These are phyloP conservation scores for Metschnikowia peoriensis DNA, from an alignment of 805 yeast genomes.

Conservation along the genomic window DNA sequence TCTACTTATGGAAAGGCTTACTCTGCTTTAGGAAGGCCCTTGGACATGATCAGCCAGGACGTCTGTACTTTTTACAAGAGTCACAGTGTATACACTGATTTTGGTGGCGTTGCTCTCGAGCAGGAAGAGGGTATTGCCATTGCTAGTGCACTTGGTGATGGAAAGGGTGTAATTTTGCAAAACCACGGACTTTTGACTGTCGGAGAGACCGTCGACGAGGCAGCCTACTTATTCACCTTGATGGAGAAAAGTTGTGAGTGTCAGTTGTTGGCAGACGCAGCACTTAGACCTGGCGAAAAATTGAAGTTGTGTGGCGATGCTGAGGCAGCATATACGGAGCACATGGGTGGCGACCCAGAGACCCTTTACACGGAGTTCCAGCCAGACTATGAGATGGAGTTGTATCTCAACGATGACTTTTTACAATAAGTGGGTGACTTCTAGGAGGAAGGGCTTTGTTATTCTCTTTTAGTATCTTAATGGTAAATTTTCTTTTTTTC, in stretches of 20 bases:
- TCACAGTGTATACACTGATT: slow-evolving; percentile 64
- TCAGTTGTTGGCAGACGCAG: slow-evolving; percentile 64
- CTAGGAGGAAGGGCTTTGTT: neutral
- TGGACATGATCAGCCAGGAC: slow-evolving; percentile 82
- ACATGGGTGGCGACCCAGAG: slow-evolving; percentile 62
- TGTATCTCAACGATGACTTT: slow-evolving; percentile 22
- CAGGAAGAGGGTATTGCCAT: slow-evolving; percentile 59
- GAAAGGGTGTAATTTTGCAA: slow-evolving; percentile 58
- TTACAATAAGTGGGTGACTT: slow-evolving; percentile 15
- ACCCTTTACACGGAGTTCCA: slow-evolving; percentile 71
- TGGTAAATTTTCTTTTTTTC: too few relatives aligned
- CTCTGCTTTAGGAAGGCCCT: slow-evolving; percentile 60
- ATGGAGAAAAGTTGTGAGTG: slow-evolving; percentile 65
- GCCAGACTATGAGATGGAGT: slow-evolving; percentile 55
- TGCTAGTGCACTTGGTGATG: slow-evolving; percentile 60
- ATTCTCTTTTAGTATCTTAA: too few relatives aligned
- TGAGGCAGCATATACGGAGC: slow-evolving; percentile 65
- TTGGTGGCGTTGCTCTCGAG: slow-evolving; percentile 79
- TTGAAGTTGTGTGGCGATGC: slow-evolving; percentile 52
- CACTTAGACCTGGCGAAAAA: slow-evolving; percentile 39
- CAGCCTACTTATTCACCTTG: slow-evolving; percentile 61
- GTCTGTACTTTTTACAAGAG: slow-evolving; percentile 63
- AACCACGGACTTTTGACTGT: slow-evolving; percentile 75
- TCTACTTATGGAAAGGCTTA: slow-evolving; percentile 64
- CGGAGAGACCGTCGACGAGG: slow-evolving; percentile 71